A percentile compares a stretch with the other conserved stretches of the same genome.
Conservation (phyloP, 1,139 yeast species). For the Suhomyces coccinellae region DNA sequence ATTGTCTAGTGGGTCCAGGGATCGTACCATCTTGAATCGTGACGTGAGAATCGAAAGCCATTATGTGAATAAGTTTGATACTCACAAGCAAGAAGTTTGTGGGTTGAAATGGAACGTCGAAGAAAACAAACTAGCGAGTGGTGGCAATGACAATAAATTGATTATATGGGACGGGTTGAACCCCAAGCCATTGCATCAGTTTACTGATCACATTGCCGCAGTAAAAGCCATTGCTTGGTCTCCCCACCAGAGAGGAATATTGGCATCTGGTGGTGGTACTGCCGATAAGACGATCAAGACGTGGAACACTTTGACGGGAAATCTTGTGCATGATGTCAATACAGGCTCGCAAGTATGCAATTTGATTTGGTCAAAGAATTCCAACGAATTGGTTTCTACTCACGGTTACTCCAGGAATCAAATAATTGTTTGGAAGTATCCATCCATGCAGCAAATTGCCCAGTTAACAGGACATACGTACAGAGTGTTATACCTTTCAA, state of each 20-base stretch:
- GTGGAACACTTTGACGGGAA: slow-evolving; percentile 88
- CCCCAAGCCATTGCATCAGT: slow-evolving; percentile 67
- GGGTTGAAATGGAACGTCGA: slow-evolving; percentile 93
- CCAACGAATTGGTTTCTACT: slow-evolving; percentile 89
- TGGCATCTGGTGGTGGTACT: slow-evolving; percentile 98
- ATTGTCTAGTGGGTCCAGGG: slow-evolving; percentile 84
- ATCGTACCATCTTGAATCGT: slow-evolving; percentile 78
- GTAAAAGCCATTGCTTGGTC: slow-evolving; percentile 98
- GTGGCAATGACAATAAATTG: slow-evolving; percentile 88
- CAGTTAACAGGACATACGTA: slow-evolving; percentile 93
- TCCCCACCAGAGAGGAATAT: slow-evolving; percentile 90
- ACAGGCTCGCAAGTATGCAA: slow-evolving; percentile 97
- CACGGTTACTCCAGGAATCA: slow-evolving; percentile 95
- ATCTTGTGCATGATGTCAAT: slow-evolving; percentile 71
- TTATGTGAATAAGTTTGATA: slow-evolving; percentile 65
- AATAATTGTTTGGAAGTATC: slow-evolving; percentile 92
- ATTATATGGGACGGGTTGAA: slow-evolving; percentile 85
- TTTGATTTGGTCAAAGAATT: slow-evolving; percentile 87
- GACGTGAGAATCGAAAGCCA: slow-evolving; percentile 91
- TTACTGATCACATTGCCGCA: slow-evolving; percentile 88
- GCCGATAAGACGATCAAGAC: slow-evolving; percentile 88
- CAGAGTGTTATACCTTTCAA: slow-evolving; percentile 82
- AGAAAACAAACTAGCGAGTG: slow-evolving; percentile 84
- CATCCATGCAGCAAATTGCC: slow-evolving; percentile 89
- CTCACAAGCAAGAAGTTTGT: slow-evolving; percentile 93